Percentiles rank a stretch among this genome's conserved stretches.
These are phyloP conservation scores for Saccharomycopsis guyanensis DNA, from an alignment of 805 yeast species.

Conservation along the genomic window DNA sequence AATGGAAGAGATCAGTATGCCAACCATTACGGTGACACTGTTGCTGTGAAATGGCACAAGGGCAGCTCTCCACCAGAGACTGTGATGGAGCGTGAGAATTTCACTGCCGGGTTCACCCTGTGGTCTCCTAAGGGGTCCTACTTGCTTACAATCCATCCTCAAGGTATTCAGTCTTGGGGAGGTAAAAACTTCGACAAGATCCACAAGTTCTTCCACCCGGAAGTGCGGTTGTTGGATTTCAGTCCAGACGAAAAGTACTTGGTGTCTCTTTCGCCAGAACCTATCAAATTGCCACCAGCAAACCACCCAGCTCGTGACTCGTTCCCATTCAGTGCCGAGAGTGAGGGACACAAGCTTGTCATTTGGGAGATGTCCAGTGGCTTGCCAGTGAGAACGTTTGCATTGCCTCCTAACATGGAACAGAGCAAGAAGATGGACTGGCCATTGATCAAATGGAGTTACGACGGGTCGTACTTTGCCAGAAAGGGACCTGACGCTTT, in stretches of 20 bases:
- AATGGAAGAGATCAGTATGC: slow-evolving; percentile 86
- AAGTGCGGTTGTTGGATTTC: slow-evolving; percentile 82
- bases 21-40: slow-evolving; percentile 69
- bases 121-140: slow-evolving; percentile 94
- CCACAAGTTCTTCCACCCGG: slow-evolving; percentile 77
- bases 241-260: slow-evolving; percentile 88
- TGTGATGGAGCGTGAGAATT: slow-evolving; percentile 68
- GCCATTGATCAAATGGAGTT: slow-evolving; percentile 97
- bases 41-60: slow-evolving; percentile 83
- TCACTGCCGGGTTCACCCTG: slow-evolving; percentile 82
- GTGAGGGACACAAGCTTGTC: slow-evolving; percentile 88
- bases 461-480: slow-evolving; percentile 87
- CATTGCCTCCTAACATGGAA: slow-evolving; percentile 70
- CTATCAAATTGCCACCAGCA: slow-evolving; percentile 64
- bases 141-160: slow-evolving; percentile 80
- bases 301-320: slow-evolving; percentile 54
- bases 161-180: slow-evolving; percentile 96
- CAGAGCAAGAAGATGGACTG: slow-evolving; percentile 54
- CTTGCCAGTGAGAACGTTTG: slow-evolving; percentile 81
- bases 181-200: slow-evolving; percentile 71
- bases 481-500: slow-evolving; percentile 90
- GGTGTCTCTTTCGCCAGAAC: slow-evolving; percentile 84
- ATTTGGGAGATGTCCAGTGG: slow-evolving; percentile 88
- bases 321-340: slow-evolving; percentile 79
- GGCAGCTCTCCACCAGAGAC: slow-evolving; percentile 65